These are phyloP conservation scores for Psilocybe cubensis DNA, from an alignment of 768 basidiomycete genomes.

Conservation along the genomic window DNA sequence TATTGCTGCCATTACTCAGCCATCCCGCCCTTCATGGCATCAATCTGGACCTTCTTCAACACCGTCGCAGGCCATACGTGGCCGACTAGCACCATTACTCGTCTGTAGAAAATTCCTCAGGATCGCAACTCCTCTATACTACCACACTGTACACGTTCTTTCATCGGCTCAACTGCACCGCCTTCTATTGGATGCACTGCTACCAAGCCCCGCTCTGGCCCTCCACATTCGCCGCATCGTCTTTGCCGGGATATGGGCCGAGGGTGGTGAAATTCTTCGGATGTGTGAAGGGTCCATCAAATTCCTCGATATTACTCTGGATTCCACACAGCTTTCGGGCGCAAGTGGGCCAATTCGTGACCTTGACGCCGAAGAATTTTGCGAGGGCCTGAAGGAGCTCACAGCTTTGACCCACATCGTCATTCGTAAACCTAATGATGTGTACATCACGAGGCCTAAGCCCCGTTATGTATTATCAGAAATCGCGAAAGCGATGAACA, in stretches of 20 bases:
- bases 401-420: slow-evolving; percentile 46
- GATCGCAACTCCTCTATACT: slow-evolving; percentile 61
- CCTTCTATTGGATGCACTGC: slow-evolving; percentile 43
- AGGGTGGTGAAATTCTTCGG: slow-evolving; percentile 41
- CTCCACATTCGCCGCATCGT: slow-evolving; percentile 43
- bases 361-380: slow-evolving; percentile 40
- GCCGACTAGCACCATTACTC: slow-evolving; percentile 54
- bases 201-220: slow-evolving; percentile 39
- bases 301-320: slow-evolving; percentile 41
- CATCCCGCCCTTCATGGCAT: slow-evolving; percentile 22
- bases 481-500: slow-evolving; percentile 45
- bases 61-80: slow-evolving; percentile 31
- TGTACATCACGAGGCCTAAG: slow-evolving; percentile 59
- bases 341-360: slow-evolving; percentile 16
- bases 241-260: slow-evolving; percentile 43
- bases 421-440: slow-evolving; percentile 51
- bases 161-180: slow-evolving; percentile 40
- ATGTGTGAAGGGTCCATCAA: slow-evolving; percentile 23
- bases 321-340: slow-evolving; percentile 30
- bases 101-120: slow-evolving; percentile 56
- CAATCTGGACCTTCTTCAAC: neutral
- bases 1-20: slow-evolving; percentile 13
- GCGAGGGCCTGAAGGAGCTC: slow-evolving; percentile 41
- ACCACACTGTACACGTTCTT: slow-evolving; percentile 52
- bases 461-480: slow-evolving; percentile 46